A percentile compares a stretch with the other conserved stretches of the same genome.
Evolutionary conservation across 2,329 filamentous ascomycete genomes (phyloP).

Genomic region (Cercospora beticola): DNA sequence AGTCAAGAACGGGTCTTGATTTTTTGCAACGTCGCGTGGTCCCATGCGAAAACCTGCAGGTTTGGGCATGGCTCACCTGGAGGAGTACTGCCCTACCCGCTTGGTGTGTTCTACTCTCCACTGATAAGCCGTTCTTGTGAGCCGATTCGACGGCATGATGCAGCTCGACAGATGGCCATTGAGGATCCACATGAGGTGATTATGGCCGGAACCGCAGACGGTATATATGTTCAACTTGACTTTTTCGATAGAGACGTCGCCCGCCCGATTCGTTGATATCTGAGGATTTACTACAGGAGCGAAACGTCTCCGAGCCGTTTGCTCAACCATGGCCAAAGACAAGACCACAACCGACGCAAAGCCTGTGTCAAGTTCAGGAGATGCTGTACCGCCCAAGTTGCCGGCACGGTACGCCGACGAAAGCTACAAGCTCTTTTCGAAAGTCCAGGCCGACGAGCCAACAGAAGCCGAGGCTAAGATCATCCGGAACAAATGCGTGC

Average conservation of each 20-base stretch:
- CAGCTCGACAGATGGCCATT: slow-evolving; percentile 4
- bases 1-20: background rate
- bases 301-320: background rate
- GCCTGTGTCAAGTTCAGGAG: background rate
- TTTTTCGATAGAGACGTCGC: background rate
- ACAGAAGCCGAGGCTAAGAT: slow-evolving; percentile 18
- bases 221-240: background rate
- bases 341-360: background rate
- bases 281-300: background rate
- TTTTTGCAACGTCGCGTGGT: background rate
- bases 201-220: background rate
- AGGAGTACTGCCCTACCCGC: background rate
- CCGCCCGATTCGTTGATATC: background rate
- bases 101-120: background rate
- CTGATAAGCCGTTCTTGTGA: background rate
- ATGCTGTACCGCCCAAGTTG: slow-evolving; percentile 14
- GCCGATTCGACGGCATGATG: background rate
- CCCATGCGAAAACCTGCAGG: background rate
- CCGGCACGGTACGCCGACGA: slow-evolving; percentile 21
- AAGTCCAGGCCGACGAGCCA: slow-evolving; percentile 20
- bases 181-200: slow-evolving; percentile 11
- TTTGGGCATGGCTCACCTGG: background rate
- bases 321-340: slow-evolving; percentile 17
- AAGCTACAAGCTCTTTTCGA: slow-evolving; percentile 24
- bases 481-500: slow-evolving; percentile 23